phyloP scores from a whole-genome alignment of 106 monocot genomes.

The Acanthochlamys bracteata region DNA sequence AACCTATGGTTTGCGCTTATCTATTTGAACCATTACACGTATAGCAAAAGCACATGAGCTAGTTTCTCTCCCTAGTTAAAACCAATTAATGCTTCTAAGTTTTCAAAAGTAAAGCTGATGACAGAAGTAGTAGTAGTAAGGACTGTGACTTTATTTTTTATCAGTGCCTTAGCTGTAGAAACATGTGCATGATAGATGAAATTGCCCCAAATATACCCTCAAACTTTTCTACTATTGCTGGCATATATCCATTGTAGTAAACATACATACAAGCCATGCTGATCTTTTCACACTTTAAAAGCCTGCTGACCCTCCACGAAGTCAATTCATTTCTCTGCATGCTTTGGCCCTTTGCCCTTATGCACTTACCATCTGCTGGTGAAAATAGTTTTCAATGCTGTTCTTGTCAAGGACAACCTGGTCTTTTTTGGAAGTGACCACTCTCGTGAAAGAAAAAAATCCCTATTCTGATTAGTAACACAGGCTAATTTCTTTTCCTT shows the following conservation, averaged over 20 bases:
- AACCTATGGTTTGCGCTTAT: background rate
- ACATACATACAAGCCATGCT: background rate
- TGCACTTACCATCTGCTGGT: background rate
- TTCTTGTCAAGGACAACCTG: background rate
- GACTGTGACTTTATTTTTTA: no score
- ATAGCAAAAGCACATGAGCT: background rate
- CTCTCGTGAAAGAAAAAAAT: background rate
- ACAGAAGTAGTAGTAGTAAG: no score
- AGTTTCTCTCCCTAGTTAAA: no score
- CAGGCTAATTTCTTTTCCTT: no score
- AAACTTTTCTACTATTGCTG: background rate
- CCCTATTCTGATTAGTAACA: no score
- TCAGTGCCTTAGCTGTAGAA: background rate
- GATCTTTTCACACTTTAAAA: slow-evolving; percentile 1
- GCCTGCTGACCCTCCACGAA: slow-evolving; percentile 5
- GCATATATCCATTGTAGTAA: slow-evolving; percentile 10
- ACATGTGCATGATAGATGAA: slow-evolving; percentile 21
- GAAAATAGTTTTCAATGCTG: slow-evolving; percentile 1
- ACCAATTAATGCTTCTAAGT: no score
- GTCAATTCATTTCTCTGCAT: slow-evolving; percentile 1
- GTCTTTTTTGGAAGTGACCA: slow-evolving; percentile 3
- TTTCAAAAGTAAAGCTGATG: no score
- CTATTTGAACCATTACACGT: background rate
- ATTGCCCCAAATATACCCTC: slow-evolving; percentile 6
- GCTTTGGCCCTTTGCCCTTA: background rate